Evolutionary conservation across 495 filamentous ascomycete species (phyloP), one percentile per base, ranked within the genome.

Genomic region (Tuber indicum): DNA sequence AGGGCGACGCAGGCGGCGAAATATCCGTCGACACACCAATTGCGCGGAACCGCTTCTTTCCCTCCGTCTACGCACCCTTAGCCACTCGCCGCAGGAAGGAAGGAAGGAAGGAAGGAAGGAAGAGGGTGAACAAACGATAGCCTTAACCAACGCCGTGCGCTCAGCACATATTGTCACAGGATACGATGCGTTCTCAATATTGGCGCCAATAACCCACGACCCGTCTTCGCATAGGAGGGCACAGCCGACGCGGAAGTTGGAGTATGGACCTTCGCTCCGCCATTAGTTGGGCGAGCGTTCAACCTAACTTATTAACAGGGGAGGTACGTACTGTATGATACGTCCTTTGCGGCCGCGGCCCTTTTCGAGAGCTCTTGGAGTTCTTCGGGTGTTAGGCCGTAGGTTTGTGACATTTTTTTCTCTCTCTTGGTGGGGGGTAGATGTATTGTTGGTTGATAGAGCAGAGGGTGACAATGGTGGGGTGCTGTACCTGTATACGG

Each of bases 101-200:
- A 49, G 45, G 17, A 21, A 36, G 70, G 70, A 14, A 49, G 45
- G 16, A 16, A 77, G 8, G 19, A 26, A 8, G 8, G 46, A 43
- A 71, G 79, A 82, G 26, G 32, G 41, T 3, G 47, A 83, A 87
- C 72, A 77, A 81, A 92, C 88, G 72, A 97, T 87, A n/a, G 96
- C 96, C 74, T 89, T 93, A 4, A 88, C 92, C 78, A 98, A 85
- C 3, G 95, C 92, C 17, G 93, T 91, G 47, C 94, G 87, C 88
- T 98, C 96, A n/a, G 96, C 96, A 83, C 96, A 99, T 0, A 92
- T 95, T 0, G 92, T 92, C 36, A 98, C 94, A 8, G 95, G 94
- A 83, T 97, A 98, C 41, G 91, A 87, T 1, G 92, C 96, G 84
- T 98, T 98, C 86, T 99, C 96, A 43, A 99, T 90, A 84, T 99